A percentile compares a stretch with the other conserved stretches of the same genome.
Conservation (phyloP, 257 asterid species). For the Solanum boliviense region DNA sequence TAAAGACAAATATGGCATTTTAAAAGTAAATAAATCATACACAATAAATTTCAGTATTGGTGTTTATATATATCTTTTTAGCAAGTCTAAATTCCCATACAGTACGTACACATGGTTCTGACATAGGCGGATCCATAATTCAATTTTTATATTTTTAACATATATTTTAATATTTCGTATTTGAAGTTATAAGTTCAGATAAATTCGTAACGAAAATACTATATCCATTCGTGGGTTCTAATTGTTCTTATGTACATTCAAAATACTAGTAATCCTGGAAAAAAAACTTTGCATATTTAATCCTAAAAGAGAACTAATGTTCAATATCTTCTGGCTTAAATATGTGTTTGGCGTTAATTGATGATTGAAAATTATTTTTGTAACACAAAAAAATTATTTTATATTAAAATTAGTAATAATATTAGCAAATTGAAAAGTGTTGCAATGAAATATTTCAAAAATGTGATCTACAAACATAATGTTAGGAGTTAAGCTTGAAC, state of each 20-base stretch:
- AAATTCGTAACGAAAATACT: too few species aligned
- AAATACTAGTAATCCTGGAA: not conserved
- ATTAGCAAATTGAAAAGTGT: not conserved
- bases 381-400: too few species aligned
- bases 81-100: not conserved
- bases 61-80: not conserved
- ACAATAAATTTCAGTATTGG: too few species aligned
- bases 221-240: not conserved
- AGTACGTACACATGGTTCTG: not conserved
- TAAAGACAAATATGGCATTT: not conserved
- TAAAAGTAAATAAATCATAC: not conserved
- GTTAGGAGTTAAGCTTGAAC: too few species aligned
- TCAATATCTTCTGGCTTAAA: not conserved
- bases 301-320: not conserved
- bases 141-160: not conserved
- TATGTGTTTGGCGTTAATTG: not conserved
- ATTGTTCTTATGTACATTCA: not conserved
- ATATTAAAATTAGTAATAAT: not conserved
- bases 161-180: too few species aligned
- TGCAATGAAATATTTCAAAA: not conserved
- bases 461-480: too few species aligned
- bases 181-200: too few species aligned
- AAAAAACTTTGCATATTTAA: not conserved
- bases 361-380: not conserved
- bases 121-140: not conserved